These are phyloP conservation scores for Prunus yedoensis DNA, from an alignment of 331 rosid genomes.

Conservation along the genomic window DNA sequence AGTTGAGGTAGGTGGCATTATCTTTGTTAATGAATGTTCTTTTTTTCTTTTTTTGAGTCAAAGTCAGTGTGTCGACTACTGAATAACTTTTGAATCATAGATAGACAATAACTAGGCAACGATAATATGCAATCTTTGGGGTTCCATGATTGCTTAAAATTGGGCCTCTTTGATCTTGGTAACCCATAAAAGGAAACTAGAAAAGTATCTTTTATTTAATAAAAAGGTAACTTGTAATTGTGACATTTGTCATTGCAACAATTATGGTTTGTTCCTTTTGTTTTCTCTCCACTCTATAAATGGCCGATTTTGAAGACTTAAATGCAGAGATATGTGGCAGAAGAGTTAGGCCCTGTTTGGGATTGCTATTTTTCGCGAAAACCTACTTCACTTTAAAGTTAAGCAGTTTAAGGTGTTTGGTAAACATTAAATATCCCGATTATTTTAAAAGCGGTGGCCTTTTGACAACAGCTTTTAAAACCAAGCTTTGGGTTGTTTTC, in stretches of 20 bases:
- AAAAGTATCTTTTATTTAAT: background rate
- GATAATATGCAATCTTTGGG: background rate
- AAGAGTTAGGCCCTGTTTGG: background rate
- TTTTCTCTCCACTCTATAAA: background rate
- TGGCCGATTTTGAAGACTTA: background rate
- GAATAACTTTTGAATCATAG: background rate
- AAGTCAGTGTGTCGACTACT: background rate
- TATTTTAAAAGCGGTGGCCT: too few species aligned
- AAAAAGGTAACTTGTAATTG: background rate
- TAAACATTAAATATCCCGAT: too few species aligned
- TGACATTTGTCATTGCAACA: background rate
- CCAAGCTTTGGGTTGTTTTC: too few species aligned
- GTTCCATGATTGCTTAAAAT: background rate
- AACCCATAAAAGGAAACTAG: constrained; percentile 4
- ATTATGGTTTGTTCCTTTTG: background rate
- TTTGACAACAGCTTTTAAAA: too few species aligned
- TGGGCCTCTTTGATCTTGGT: background rate
- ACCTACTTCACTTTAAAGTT: too few species aligned
- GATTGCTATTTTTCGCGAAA: too few species aligned
- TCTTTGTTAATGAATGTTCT: constrained; percentile 7
- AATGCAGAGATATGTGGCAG: background rate
- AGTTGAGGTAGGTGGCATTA: constrained; percentile 20
- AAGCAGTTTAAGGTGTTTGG: too few species aligned
- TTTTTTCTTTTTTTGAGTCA: constrained; percentile 10
- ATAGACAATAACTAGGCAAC: background rate